Evolutionary conservation across 768 basidiomycete species (phyloP), one percentile per base, ranked within the genome.

Genomic region (Leucocoprinus sp.): DNA sequence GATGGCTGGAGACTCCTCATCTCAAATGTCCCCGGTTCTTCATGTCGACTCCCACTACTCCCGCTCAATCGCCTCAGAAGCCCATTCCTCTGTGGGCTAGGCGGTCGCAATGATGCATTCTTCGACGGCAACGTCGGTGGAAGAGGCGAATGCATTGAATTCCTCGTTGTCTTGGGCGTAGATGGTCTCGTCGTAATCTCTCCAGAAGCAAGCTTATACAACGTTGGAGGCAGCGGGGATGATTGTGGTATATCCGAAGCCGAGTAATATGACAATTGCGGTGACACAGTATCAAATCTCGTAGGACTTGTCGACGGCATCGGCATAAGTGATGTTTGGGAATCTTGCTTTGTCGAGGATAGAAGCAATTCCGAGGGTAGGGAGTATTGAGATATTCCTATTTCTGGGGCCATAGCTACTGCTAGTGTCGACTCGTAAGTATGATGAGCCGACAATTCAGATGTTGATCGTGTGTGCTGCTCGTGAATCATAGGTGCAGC

Each of bases 401-500:
- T 66, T 58, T 64, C 60, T 11, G 71, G 69, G 6, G 57, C 64
- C 64, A 75, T 60, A 42, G 60, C 63, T 51, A 65, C 56, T 55
- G 15, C 53, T 0, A 76, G 73, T 55, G 15, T 54, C 0, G 76
- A 73, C 44, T 78, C 78, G 48, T 84, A 83, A 38, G 48, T 49
- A 34, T 67, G 58, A 15, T 64, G 64, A 46, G 54, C 53, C 3
- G 74, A 72, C 7, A 81, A 50, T 52, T 88, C 85, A 0, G 84
- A 87, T 2, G 69, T 60, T 0, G 85, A 85, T 4, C 81, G 75
- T 37, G 60, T 69, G 51, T 87, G 84, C 5, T 72, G 74, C 24
- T 76, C 69, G 19, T 69, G 59, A 62, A 86, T 84, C 72, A 90
- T 89, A 2, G 86, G 84, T 0, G 78, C 72, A 11, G 73, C 69